These are phyloP conservation scores for Diaporthe sp. DNA, from an alignment of 2,329 filamentous ascomycete genomes.

Conservation along the genomic window DNA sequence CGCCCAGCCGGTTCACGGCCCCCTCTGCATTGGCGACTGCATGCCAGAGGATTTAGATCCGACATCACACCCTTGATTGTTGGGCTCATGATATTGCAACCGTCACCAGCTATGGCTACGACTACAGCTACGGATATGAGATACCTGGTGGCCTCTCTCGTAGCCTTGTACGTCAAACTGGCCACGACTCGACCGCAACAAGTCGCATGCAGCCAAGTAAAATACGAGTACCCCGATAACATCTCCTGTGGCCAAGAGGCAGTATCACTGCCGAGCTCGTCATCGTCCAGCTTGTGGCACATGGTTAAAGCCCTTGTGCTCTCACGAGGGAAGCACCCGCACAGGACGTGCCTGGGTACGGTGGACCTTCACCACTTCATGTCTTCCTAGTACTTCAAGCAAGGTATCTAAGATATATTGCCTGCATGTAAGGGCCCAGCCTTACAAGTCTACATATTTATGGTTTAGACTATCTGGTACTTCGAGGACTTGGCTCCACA, in stretches of 20 bases:
- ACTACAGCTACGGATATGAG: background rate
- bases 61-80: background rate
- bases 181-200: conserved; percentile 4
- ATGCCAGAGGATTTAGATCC: conserved; percentile 11
- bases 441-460: background rate
- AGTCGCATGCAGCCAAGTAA: background rate
- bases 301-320: background rate
- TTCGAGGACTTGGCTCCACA: background rate
- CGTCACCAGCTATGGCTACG: background rate
- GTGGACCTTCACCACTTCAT: background rate
- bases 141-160: background rate
- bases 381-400: background rate
- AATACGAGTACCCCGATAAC: background rate
- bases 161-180: background rate
- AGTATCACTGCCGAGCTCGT: conserved; percentile 17
- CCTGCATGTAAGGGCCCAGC: background rate
- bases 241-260: background rate
- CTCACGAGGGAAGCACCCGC: background rate
- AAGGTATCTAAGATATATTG: background rate
- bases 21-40: background rate
- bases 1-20: conserved; percentile 8
- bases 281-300: conserved; percentile 16
- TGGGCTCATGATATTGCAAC: background rate
- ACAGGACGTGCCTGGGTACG: background rate
- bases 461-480: background rate